Evolutionary conservation across 2,329 filamentous ascomycete species (phyloP).

Genomic region (Botrytis squamosa): DNA sequence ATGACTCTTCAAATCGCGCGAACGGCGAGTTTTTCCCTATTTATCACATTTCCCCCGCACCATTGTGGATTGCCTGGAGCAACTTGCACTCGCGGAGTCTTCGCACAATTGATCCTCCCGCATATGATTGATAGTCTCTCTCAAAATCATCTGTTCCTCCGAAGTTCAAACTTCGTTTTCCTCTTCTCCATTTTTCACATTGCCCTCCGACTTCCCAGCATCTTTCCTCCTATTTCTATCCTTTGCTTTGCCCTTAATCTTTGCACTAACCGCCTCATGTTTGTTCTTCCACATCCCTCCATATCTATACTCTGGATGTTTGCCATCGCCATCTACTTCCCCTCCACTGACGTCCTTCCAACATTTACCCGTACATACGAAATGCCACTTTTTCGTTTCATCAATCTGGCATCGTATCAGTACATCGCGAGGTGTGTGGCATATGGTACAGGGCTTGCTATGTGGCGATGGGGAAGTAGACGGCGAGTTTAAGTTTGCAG

Average conservation of each 20-base stretch:
- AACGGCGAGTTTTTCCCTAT: neutral
- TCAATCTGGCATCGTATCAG: constrained; percentile 28
- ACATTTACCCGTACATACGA: constrained; percentile 24
- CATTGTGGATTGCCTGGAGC: too few species aligned
- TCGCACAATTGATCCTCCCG: too few species aligned
- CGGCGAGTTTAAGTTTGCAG: neutral
- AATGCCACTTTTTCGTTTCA: constrained; percentile 24
- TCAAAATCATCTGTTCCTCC: neutral
- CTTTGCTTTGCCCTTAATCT: constrained; percentile 28
- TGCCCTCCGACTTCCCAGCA: neutral
- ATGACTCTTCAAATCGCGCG: neutral
- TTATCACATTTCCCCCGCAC: neutral
- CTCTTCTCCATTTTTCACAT: neutral
- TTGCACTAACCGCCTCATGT: constrained; percentile 27
- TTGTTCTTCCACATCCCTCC: constrained; percentile 31
- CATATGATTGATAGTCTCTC: neutral
- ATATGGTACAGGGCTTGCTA: constrained; percentile 26
- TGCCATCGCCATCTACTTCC: constrained; percentile 21
- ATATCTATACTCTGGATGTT: constrained; percentile 23
- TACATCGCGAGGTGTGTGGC: constrained; percentile 23
- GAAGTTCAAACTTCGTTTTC: neutral
- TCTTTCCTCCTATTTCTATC: constrained; percentile 16
- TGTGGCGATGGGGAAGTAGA: constrained; percentile 12
- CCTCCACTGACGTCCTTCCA: constrained; percentile 16
- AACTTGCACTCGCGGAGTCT: neutral